Conservation (phyloP, 2,329 filamentous ascomycete species). For the Orbilia ellipsospora region DNA sequence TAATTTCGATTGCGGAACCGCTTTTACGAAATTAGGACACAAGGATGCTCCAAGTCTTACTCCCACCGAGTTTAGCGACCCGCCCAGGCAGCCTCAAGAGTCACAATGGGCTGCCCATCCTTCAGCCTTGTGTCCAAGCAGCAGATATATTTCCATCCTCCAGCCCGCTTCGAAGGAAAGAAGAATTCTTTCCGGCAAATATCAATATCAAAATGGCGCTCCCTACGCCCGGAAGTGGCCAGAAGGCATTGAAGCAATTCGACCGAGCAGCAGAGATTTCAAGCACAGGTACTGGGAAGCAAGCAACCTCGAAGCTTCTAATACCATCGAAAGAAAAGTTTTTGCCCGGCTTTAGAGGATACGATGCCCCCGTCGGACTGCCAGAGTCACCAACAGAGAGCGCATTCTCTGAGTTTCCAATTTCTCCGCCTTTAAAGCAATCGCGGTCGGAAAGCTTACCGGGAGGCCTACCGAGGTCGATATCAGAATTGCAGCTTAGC, state of each 20-base stretch:
- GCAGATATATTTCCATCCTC: conserved; percentile 45
- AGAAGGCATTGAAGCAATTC: conserved; percentile 17
- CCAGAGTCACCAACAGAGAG: conserved; percentile 45
- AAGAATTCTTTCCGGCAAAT: conserved; percentile 31
- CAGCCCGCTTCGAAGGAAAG: conserved; percentile 18
- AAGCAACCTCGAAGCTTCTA: conserved; percentile 33
- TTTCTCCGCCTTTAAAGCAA: conserved; percentile 20
- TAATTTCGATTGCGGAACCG: too few species aligned
- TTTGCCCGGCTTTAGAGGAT: conserved; percentile 35
- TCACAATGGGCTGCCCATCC: conserved; percentile 24
- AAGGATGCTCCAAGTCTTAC: conserved; percentile 50
- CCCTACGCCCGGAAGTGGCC: conserved; percentile 21
- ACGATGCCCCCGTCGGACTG: conserved; percentile 42
- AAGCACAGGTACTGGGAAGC: conserved; percentile 22
- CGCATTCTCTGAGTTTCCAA: conserved; percentile 23
- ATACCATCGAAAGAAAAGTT: conserved; percentile 52
- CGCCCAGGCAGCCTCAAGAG: conserved; percentile 18
- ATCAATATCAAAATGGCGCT: conserved; percentile 52
- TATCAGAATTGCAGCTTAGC: conserved; percentile 34
- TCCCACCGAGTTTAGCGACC: conserved; percentile 32
- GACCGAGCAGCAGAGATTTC: conserved; percentile 7
- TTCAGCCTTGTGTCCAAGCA: conserved; percentile 30
- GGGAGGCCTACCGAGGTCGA: conserved; percentile 17
- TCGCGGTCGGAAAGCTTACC: conserved; percentile 23
- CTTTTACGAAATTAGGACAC: not conserved